These are phyloP conservation scores for Cenchrus fungigraminus DNA, from an alignment of 176 grass and related monocot species.

Conservation along the genomic window DNA sequence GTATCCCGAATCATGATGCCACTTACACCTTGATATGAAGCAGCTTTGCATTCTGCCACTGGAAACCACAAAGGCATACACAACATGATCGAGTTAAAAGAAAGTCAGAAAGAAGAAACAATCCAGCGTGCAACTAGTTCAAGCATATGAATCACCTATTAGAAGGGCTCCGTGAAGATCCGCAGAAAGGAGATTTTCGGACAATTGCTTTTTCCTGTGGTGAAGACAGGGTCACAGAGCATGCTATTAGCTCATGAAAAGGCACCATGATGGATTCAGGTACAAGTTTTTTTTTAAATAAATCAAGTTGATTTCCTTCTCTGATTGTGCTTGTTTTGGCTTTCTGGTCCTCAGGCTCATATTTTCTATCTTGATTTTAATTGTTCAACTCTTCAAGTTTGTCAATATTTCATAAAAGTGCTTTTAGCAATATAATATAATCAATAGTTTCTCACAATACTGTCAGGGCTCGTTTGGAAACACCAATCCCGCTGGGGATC, in stretches of 20 bases:
- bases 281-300: not conserved
- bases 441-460: not conserved
- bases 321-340: conserved; percentile 2
- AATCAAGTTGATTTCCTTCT: not conserved
- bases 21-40: conserved; percentile 58
- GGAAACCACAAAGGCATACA: conserved; percentile 11
- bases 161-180: conserved; percentile 88
- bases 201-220: conserved; percentile 70
- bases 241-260: conserved; percentile 36
- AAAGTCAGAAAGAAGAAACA: conserved; percentile 33
- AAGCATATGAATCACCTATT: conserved; percentile 55
- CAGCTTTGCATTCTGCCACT: conserved; percentile 80
- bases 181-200: conserved; percentile 70
- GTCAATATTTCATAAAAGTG: conserved; percentile 3
- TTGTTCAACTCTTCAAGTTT: not conserved
- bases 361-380: not conserved
- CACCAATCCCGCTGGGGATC: no score
- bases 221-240: conserved; percentile 10
- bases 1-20: conserved; percentile 91
- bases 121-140: not conserved
- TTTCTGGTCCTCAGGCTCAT: not conserved
- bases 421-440: not conserved
- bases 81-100: not conserved
- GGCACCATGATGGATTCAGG: not conserved
- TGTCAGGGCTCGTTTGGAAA: not conserved